These are phyloP conservation scores for Karstenula rhodostoma DNA, from an alignment of 2,329 filamentous ascomycete species.

Conservation along the genomic window DNA sequence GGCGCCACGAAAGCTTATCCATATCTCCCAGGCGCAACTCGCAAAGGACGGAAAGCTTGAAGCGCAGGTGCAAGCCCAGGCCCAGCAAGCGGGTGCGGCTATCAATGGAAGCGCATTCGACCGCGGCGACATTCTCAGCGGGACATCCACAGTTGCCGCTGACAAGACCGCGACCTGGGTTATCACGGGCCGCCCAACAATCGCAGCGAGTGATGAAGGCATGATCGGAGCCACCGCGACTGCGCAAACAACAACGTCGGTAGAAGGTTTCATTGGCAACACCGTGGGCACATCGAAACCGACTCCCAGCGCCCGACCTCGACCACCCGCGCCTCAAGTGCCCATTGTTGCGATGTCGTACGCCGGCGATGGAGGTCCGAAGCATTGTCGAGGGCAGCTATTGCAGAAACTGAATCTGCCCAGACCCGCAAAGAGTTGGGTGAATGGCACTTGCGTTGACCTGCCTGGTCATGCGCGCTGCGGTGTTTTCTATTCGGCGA, in stretches of 20 bases:
- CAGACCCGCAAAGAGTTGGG: constrained; percentile 34
- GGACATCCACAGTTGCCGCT: constrained; percentile 26
- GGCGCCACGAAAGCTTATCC: constrained; percentile 31
- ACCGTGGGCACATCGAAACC: constrained; percentile 20
- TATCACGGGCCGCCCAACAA: constrained; percentile 21
- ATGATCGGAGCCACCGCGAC: constrained; percentile 35
- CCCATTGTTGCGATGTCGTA: constrained; percentile 46
- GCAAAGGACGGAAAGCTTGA: constrained; percentile 30
- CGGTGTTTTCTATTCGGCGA: constrained; percentile 44
- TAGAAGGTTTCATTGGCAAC: constrained; percentile 36
- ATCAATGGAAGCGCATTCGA: constrained; percentile 42
- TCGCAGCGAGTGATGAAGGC: constrained; percentile 29
- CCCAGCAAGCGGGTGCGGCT: constrained; percentile 30
- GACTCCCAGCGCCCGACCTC: constrained; percentile 18
- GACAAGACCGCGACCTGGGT: constrained; percentile 22
- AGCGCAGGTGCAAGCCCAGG: constrained; percentile 8
- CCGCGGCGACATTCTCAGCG: constrained; percentile 36
- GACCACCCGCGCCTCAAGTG: constrained; percentile 23
- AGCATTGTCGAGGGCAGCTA: constrained; percentile 45
- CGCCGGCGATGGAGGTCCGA: constrained; percentile 42
- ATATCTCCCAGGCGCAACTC: constrained; percentile 37
- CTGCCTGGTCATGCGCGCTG: constrained; percentile 43
- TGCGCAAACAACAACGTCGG: constrained; percentile 24
- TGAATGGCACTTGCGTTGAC: constrained; percentile 43
- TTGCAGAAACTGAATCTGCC: constrained; percentile 37